Percentiles rank a stretch among this genome's conserved stretches.
Evolutionary conservation across 2,329 filamentous ascomycete genomes (phyloP).

Genomic region (Graphium sp.): DNA sequence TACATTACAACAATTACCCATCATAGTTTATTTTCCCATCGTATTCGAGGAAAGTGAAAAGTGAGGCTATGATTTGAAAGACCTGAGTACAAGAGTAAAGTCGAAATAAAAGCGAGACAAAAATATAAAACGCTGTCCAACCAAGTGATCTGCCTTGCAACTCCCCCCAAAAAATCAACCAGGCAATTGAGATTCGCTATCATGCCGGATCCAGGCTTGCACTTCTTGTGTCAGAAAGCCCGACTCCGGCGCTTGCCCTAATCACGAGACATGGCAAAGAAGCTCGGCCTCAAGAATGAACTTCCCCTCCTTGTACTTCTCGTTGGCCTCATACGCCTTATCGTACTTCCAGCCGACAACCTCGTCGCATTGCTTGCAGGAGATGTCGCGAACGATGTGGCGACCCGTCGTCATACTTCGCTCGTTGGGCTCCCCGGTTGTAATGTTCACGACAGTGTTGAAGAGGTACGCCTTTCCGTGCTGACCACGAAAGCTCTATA

Average conservation of each 20-base stretch:
- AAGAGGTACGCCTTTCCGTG: conserved; percentile 98
- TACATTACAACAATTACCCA: too few relatives aligned
- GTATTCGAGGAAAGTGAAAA: too few relatives aligned
- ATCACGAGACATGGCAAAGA: conserved; percentile 57
- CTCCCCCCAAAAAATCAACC: neutral
- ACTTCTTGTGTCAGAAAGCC: neutral
- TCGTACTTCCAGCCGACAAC: conserved; percentile 98
- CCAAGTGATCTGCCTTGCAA: neutral
- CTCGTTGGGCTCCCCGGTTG: conserved; percentile 68
- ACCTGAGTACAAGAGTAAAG: too few relatives aligned
- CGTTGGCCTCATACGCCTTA: conserved; percentile 76
- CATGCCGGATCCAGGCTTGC: neutral
- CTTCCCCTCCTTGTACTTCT: conserved; percentile 99
- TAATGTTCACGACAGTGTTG: conserved; percentile 83
- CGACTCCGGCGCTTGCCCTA: too few relatives aligned
- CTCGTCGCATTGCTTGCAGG: conserved; percentile 78
- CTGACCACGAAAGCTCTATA: conserved; percentile 90
- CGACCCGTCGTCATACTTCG: conserved; percentile 96
- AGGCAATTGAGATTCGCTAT: neutral
- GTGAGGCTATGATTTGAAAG: too few relatives aligned
- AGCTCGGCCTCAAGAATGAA: conserved; percentile 90
- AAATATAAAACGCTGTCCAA: too few relatives aligned
- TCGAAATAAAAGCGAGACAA: too few relatives aligned
- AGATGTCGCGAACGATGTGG: conserved; percentile 87
- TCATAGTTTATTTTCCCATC: too few relatives aligned